Base-by-base conservation (phyloP, 2,329 filamentous ascomycete genomes). In the Leptographium flavum region DNA sequence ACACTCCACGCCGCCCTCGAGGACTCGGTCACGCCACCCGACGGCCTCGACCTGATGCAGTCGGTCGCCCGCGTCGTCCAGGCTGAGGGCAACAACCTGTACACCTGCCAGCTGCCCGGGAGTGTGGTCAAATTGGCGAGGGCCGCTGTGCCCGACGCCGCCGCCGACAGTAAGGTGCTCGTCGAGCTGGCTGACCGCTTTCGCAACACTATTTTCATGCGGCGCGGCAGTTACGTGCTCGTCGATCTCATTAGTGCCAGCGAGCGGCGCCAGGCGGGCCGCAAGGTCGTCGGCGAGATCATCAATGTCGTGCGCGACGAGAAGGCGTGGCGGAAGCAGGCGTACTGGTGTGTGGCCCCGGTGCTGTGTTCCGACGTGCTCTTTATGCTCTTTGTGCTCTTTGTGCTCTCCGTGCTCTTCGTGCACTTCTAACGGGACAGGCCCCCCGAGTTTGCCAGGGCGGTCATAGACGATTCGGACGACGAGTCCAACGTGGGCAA, bases 161-260 rank as follows among this genome's bases (percentile, higher is more conserved):
- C 27, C 17, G 38, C 25, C 47, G 25, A 30, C 23, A 15, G 19
- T 31, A 13, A 25, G 11, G 63, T 90, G 33, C 67, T 93, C 17
- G 81, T 87, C 21, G 87, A 95, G 67, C 76, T 98, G 19, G 82
- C 85, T 10, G 69, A 48, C 23, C 79, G 80, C 35, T 95, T 96
- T 60, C 83, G 90, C 49, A 92, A 86, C 52, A 92, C 86, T 2
- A 86, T 96, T 51, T 96, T 87, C 85, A 83, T 96, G 60, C 88
- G 84, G 63, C 79, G 87, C 17, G 84, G 87, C 27, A 86, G 87
- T 1, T 96, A 81, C 61, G 87, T 95, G 27, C 65, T 96, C 11
- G 73, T 94, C 14, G 84, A 96, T 53, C 56, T 68, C 15, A 39
- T 28, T 14, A 25, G 22, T 31, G 81, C 76, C 22, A 70, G 71